Evolutionary conservation across 805 yeast species (phyloP).

Genomic region (Zygosaccharomyces kombuchaensis): DNA sequence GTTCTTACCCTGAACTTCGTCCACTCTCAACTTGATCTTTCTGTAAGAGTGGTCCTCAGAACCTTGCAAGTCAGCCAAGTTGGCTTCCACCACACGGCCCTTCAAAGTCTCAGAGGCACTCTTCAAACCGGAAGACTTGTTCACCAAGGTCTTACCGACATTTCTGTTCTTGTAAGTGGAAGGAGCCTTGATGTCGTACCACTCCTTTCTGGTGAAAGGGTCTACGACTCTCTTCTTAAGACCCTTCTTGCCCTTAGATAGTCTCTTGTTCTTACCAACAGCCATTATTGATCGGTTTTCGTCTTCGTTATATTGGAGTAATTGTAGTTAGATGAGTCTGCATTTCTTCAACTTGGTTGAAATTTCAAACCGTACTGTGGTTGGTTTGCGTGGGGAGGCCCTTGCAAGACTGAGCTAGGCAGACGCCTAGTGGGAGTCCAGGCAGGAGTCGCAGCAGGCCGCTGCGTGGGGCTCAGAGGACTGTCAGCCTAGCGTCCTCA

Average conservation of each 20-base stretch:
- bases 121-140: conserved; percentile 97
- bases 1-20: conserved; percentile 98
- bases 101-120: conserved; percentile 97
- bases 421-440: neutral
- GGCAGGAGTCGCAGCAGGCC: neutral
- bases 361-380: conserved; percentile 2
- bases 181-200: conserved; percentile 99
- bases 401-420: neutral
- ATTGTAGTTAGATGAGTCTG: conserved; percentile 1
- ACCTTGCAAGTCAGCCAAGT: conserved; percentile 96
- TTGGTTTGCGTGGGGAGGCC: conserved; percentile 1
- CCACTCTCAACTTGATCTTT: conserved; percentile 96
- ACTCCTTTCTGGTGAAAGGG: conserved; percentile 99
- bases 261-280: conserved; percentile 84
- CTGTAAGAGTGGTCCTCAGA: conserved; percentile 98
- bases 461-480: neutral
- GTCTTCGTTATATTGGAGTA: conserved; percentile 10
- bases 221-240: conserved; percentile 98
- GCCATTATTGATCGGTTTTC: conserved; percentile 45
- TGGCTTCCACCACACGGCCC: conserved; percentile 95
- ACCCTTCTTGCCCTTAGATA: conserved; percentile 91
- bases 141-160: conserved; percentile 97
- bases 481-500: neutral
- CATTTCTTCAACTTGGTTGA: conserved; percentile 1
- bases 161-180: conserved; percentile 97